Base-by-base conservation (phyloP, 208 protist species). In the Trypanosoma theileri region DNA sequence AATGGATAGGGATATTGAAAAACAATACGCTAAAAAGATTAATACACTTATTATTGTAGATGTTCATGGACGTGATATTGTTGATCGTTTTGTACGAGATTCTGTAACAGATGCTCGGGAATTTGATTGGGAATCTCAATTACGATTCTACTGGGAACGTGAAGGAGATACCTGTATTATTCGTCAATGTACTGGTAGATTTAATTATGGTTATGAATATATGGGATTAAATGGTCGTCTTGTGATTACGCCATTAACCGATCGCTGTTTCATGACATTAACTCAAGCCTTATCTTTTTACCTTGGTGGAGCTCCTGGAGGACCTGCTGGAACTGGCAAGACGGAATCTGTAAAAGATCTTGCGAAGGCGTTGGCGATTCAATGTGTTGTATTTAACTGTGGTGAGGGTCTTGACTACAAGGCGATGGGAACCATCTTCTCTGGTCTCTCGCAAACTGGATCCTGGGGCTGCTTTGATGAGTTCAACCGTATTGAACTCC, bases 401-500 rank as follows among this genome's bases (percentile, higher is more conserved):
- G 98, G 97, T 61, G 98, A 99, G 69, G 98, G 98, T n/a, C 86
- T 99, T n/a, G 98, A 99, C 78, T 98, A 98, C 74, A 94, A 98
- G 79, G 96, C 97, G 22, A 99, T 99, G 97, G 96, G 93, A 22
- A 92, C 88, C 54, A 99, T 99, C 74, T 99, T 99, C 83, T 97
- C 87, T 41, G 98, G 98, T 3, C 86, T 99, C 1, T 94, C 91
- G 28, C 98, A 99, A 82, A 82, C 87, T 8, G 98, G 98, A 56
- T 98, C 97, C 26, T 99, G 97, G 97, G 98, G 98, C 57, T 99
- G 98, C 88, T 99, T 99, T 80, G 98, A 99, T 82, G 98, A 99
- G 86, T 99, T 99, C 81, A 99, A 99, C 79, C 89, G 98, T 45
- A 99, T 99, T 73, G 97, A 99, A 59, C 83, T 98, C 21, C 96